A percentile compares a stretch with the other conserved stretches of the same genome.
Conservation (phyloP, 164 flowering plant genomes). For the Piper betle region DNA sequence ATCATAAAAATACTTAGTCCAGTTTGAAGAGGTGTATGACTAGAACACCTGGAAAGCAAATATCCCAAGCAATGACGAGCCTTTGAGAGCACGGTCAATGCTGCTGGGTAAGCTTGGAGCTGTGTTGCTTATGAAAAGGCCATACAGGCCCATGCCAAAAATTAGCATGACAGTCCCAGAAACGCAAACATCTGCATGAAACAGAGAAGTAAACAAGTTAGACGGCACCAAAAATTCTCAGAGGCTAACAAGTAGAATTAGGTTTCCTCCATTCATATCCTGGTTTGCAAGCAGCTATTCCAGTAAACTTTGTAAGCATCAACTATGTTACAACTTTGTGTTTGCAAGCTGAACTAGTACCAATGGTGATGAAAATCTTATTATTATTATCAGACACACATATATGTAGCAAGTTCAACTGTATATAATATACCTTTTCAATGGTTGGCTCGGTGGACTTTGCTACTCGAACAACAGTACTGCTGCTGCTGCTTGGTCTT, state of each 20-base stretch:
- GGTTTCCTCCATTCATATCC: background rate
- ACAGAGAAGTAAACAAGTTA: background rate
- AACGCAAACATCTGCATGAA: constrained; percentile 80
- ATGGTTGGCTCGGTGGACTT: constrained; percentile 51
- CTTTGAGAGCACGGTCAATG: constrained; percentile 66
- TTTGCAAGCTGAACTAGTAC: too few species aligned
- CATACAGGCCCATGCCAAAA: constrained; percentile 92
- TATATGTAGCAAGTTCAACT: background rate
- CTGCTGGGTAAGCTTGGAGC: constrained; percentile 36
- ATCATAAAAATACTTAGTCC: background rate
- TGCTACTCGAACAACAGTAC: constrained; percentile 23
- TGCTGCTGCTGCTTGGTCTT: constrained; percentile 17
- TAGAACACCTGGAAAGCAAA: constrained; percentile 65
- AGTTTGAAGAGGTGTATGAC: background rate
- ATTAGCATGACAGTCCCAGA: constrained; percentile 98
- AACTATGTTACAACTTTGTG: constrained; percentile 73
- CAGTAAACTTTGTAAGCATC: constrained; percentile 92
- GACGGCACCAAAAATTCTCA: background rate
- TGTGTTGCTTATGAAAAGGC: constrained; percentile 71
- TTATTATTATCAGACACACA: background rate
- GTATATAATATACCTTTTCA: constrained; percentile 40
- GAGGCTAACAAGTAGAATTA: background rate
- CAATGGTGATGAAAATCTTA: too few species aligned
- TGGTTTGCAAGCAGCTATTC: constrained; percentile 55
- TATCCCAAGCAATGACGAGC: constrained; percentile 96